Evolutionary conservation across 2,329 filamentous ascomycete species (phyloP), one percentile per base, ranked within the genome.

Genomic region (Stagonosporopsis chrysanthemi): DNA sequence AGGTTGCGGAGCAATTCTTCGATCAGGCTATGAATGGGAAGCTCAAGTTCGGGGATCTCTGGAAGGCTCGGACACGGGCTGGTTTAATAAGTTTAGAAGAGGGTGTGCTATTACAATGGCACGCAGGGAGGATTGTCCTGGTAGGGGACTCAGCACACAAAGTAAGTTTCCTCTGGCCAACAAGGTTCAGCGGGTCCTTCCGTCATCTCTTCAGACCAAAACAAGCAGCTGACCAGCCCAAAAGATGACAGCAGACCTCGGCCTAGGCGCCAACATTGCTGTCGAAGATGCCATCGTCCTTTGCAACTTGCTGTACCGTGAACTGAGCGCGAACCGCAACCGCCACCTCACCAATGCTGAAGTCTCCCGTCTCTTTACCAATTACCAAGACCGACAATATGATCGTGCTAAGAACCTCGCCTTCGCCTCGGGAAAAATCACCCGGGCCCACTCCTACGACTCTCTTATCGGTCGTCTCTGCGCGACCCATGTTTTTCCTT

Each of bases 61-160:
- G 61, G 61, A 48, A 60, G 26, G 44, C 38, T 1, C 60, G 54
- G 19, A 73, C 67, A 51, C 70, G 38, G 50, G 51, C 4, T 52
- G 68, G 23, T 33, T 61, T 73, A 22, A 62, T 75, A 5, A 60
- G 64, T 46, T 40, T 78, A 14, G 70, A 77, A 42, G 77, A 80
- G 57, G 75, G 74, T 33, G 70, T 78, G 1, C 72, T 78, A n/a
- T 58, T 73, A 11, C 68, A 72, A 33, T 81, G 79, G 75, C 70
- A 77, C 46, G 78, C 72, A 39, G 68, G 72, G 11, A 65, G 79
- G 9, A 73, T 78, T 3, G 68, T 80, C 1, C 65, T 73, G 1
- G 70, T 81, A 6, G 79, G 79, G 0, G 79, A 81, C 59, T 69
- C 78, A 0, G 76, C 73, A 6, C 78, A 81, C 58, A 81, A 81